A percentile compares a stretch with the other conserved stretches of the same genome.
These are phyloP conservation scores for Gossypium schwendimanii DNA, from an alignment of 441 rosid species.

Conservation along the genomic window DNA sequence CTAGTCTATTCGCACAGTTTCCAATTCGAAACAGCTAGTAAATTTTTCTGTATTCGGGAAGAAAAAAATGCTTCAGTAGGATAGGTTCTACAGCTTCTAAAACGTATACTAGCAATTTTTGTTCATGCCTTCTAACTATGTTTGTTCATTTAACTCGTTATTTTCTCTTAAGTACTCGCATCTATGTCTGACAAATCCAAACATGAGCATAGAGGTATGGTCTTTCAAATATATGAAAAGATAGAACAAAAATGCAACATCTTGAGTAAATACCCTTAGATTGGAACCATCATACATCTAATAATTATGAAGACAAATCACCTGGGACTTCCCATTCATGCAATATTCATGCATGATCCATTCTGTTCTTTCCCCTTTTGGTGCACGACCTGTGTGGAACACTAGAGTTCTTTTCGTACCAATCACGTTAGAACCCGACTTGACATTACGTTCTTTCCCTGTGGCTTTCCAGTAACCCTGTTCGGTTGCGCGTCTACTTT, in stretches of 20 bases:
- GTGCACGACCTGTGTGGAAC: constrained; percentile 80
- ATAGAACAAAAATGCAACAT: not conserved
- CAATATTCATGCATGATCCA: constrained; percentile 86
- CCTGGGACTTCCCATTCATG: constrained; percentile 55
- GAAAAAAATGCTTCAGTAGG: not conserved
- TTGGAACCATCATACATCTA: not conserved
- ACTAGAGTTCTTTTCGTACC: constrained; percentile 86
- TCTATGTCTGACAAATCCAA: not conserved
- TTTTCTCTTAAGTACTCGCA: not conserved
- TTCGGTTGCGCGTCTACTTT: constrained; percentile 71
- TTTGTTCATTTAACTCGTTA: no score
- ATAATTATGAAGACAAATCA: constrained; percentile 3
- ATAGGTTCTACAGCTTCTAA: not conserved
- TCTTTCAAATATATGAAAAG: not conserved
- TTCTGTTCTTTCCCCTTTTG: constrained; percentile 85
- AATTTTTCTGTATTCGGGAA: not conserved
- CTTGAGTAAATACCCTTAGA: not conserved
- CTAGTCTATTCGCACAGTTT: not conserved
- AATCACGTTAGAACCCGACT: constrained; percentile 44
- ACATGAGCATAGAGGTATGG: not conserved
- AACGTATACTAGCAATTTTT: not conserved
- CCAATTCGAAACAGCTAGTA: not conserved
- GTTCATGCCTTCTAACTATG: not conserved
- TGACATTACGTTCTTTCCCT: constrained; percentile 76
- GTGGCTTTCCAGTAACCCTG: constrained; percentile 92